phyloP scores from a whole-genome alignment of 176 grass and related monocot species.

The Eleusine coracana region DNA sequence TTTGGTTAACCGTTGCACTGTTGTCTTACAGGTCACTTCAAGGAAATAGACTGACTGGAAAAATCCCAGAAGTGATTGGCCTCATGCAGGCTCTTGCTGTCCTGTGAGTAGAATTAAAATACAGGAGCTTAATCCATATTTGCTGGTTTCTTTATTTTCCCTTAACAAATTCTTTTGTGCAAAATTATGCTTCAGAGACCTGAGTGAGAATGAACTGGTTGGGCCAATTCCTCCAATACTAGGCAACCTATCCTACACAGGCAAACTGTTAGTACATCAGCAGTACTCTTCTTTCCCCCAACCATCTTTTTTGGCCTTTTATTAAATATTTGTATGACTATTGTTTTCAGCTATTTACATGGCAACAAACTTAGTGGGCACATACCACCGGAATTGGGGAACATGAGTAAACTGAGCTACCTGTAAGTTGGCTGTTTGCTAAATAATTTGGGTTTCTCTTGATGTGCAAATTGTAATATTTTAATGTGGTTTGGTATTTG shows the following conservation, averaged over 20 bases:
- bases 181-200: conserved; percentile 57
- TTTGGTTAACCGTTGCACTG: conserved; percentile 16
- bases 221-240: conserved; percentile 94
- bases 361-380: conserved; percentile 86
- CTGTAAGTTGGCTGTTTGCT: conserved; percentile 60
- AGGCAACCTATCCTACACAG: conserved; percentile 97
- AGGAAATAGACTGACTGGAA: conserved; percentile 86
- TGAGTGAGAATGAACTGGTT: conserved; percentile 89
- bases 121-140: conserved; percentile 11
- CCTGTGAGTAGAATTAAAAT: conserved; percentile 64
- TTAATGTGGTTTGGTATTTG: conserved; percentile 6
- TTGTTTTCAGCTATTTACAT: conserved; percentile 78
- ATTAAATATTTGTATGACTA: neutral
- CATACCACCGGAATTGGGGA: conserved; percentile 93
- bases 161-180: neutral
- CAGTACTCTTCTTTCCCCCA: neutral
- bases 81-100: conserved; percentile 99
- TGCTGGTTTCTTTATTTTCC: neutral
- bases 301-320: conserved; percentile 17
- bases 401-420: conserved; percentile 98
- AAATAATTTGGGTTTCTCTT: neutral
- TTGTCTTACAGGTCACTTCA: conserved; percentile 79
- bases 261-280: conserved; percentile 83
- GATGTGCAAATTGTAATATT: neutral
- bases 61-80: conserved; percentile 98